phyloP scores from a whole-genome alignment of 306 rosid genomes.

The Comarum palustre region DNA sequence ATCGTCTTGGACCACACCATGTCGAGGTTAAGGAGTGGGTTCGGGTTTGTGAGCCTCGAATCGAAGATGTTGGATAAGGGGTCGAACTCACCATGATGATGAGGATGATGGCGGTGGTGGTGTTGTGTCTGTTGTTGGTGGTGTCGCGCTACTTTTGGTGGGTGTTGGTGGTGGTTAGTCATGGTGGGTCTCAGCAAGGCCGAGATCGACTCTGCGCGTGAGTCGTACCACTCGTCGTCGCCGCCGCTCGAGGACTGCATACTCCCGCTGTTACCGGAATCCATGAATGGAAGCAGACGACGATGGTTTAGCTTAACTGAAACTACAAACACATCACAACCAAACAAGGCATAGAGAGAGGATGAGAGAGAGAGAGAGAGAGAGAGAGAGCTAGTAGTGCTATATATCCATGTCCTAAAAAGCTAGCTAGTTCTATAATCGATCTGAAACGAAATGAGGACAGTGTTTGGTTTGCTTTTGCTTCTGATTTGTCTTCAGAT shows the following conservation, averaged over 20 bases:
- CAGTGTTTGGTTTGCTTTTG: constrained; percentile 23
- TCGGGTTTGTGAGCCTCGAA: constrained; percentile 30
- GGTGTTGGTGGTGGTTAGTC: constrained; percentile 21
- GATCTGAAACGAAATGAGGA: constrained; percentile 36
- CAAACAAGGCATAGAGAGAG: not conserved
- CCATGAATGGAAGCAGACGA: constrained; percentile 40
- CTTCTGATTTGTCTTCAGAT: constrained; percentile 45
- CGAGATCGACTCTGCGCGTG: constrained; percentile 65
- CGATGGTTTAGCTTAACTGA: not conserved
- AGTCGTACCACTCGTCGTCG: constrained; percentile 72
- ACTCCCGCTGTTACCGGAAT: constrained; percentile 83
- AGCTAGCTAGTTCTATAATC: not conserved
- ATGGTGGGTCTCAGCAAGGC: constrained; percentile 43
- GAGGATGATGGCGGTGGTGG: constrained; percentile 18
- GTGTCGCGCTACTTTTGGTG: not conserved
- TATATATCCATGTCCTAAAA: constrained; percentile 23
- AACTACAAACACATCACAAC: constrained; percentile 1
- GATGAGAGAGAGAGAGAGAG: not conserved
- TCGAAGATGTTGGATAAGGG: constrained; percentile 60
- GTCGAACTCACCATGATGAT: constrained; percentile 32
- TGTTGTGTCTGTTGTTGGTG: not conserved
- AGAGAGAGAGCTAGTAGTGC: constrained; percentile 6
- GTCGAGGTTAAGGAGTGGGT: constrained; percentile 44
- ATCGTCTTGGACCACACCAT: constrained; percentile 48
- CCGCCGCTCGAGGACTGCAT: constrained; percentile 88